These are phyloP conservation scores for Linnemannia schmuckeri DNA, from an alignment of 192 early-diverging fungal genomes.

Conservation along the genomic window DNA sequence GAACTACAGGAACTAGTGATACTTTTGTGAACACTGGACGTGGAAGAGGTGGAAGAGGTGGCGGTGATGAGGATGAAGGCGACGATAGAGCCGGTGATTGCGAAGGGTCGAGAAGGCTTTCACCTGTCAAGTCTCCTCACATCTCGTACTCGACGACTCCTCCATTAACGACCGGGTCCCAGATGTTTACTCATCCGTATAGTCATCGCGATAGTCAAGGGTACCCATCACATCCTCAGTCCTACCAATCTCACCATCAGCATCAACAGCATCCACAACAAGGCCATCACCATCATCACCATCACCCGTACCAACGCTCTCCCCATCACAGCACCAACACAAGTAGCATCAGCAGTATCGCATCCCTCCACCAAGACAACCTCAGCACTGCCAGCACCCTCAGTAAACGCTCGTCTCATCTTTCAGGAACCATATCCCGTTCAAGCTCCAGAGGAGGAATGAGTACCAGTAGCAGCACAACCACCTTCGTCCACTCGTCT, in stretches of 20 bases:
- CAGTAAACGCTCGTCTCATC: not conserved
- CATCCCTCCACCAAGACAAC: not conserved
- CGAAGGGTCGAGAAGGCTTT: not conserved
- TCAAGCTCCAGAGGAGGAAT: conserved; percentile 11
- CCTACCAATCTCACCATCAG: not conserved
- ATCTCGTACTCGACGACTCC: conserved; percentile 9
- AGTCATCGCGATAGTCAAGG: conserved; percentile 18
- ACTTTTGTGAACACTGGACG: not conserved
- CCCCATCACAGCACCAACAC: not conserved
- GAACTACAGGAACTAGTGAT: not conserved
- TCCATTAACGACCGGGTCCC: not conserved
- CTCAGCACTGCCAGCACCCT: conserved; percentile 2
- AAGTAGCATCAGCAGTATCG: not conserved
- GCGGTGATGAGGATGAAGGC: not conserved
- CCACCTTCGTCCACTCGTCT: not conserved
- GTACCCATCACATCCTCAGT: not conserved
- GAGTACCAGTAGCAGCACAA: conserved; percentile 20
- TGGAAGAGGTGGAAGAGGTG: not conserved
- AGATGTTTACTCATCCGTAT: not conserved
- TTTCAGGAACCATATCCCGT: conserved; percentile 2
- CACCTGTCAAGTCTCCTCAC: not conserved
- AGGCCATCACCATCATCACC: not conserved
- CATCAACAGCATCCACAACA: too few species aligned
- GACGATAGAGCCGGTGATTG: not conserved
- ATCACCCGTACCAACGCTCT: not conserved